Evolutionary conservation across 2,329 filamentous ascomycete species (phyloP).

Genomic region (Xylaria hypoxylon): DNA sequence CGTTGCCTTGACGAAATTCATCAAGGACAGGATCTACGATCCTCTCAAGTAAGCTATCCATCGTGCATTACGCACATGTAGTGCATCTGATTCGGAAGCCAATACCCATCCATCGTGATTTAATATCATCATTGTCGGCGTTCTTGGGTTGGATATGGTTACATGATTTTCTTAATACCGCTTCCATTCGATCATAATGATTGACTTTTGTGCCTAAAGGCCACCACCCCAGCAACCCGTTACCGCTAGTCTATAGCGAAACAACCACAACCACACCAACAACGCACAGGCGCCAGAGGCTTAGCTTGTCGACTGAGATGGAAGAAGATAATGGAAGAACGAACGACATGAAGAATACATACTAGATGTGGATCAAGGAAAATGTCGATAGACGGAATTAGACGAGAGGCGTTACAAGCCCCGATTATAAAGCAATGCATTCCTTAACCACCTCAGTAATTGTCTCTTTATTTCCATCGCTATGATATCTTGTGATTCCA

Average conservation of each 20-base stretch:
- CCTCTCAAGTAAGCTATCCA: slow-evolving; percentile 55
- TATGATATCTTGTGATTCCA: not conserved
- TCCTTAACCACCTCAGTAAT: slow-evolving; percentile 3
- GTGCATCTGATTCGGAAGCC: slow-evolving; percentile 36
- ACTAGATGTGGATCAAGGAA: slow-evolving; percentile 27
- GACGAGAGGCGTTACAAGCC: slow-evolving; percentile 34
- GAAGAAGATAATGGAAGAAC: slow-evolving; percentile 32
- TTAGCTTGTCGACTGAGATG: slow-evolving; percentile 26
- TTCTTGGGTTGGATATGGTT: slow-evolving; percentile 37
- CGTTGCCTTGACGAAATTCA: slow-evolving; percentile 69
- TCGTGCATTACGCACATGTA: slow-evolving; percentile 33
- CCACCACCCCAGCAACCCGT: slow-evolving; percentile 39
- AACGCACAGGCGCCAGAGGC: slow-evolving; percentile 21
- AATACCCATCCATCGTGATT: slow-evolving; percentile 26
- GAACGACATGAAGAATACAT: slow-evolving; percentile 30
- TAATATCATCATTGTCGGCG: slow-evolving; percentile 45
- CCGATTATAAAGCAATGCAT: slow-evolving; percentile 36
- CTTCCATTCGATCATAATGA: slow-evolving; percentile 41
- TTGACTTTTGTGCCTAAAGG: slow-evolving; percentile 42
- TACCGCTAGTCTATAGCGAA: slow-evolving; percentile 37
- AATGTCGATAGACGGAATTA: slow-evolving; percentile 45
- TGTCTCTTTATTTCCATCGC: not conserved
- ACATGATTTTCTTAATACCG: slow-evolving; percentile 35
- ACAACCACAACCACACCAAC: slow-evolving; percentile 13
- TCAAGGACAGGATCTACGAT: slow-evolving; percentile 71